These are phyloP conservation scores for Paecilomyces sp. DNA, from an alignment of 2,329 filamentous ascomycete species.

Conservation along the genomic window DNA sequence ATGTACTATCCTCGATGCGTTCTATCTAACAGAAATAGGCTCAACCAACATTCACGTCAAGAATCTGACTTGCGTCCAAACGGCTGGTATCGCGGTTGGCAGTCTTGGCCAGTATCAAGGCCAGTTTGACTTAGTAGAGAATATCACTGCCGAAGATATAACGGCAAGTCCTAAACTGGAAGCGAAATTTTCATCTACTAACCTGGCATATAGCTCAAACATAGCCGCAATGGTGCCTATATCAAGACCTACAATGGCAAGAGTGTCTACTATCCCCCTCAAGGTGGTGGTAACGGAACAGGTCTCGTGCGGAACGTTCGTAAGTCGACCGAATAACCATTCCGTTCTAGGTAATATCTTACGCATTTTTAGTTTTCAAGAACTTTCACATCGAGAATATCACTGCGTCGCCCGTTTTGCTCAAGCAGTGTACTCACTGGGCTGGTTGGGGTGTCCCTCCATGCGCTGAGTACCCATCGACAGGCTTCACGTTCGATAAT, in stretches of 20 bases:
- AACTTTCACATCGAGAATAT: background rate
- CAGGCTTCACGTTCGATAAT: background rate
- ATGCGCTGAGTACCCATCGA: background rate
- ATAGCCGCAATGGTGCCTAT: background rate
- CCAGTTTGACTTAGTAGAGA: background rate
- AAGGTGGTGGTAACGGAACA: background rate
- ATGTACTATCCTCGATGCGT: background rate
- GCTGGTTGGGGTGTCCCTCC: background rate
- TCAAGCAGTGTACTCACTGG: background rate
- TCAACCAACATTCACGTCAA: conserved; percentile 1
- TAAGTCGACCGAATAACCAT: background rate
- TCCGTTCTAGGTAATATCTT: background rate
- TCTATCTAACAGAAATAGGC: background rate
- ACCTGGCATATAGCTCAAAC: background rate
- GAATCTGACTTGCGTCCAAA: background rate
- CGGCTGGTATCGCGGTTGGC: background rate
- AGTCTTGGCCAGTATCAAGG: background rate
- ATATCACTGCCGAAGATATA: background rate
- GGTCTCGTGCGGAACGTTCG: background rate
- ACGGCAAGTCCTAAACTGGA: background rate
- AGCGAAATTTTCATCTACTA: background rate
- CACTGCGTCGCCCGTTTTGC: background rate
- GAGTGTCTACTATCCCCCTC: background rate
- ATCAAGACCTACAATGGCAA: conserved; percentile 1
- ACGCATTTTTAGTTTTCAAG: background rate